Evolutionary conservation across 495 filamentous ascomycete species (phyloP).

Genomic region (Letharia lupina): DNA sequence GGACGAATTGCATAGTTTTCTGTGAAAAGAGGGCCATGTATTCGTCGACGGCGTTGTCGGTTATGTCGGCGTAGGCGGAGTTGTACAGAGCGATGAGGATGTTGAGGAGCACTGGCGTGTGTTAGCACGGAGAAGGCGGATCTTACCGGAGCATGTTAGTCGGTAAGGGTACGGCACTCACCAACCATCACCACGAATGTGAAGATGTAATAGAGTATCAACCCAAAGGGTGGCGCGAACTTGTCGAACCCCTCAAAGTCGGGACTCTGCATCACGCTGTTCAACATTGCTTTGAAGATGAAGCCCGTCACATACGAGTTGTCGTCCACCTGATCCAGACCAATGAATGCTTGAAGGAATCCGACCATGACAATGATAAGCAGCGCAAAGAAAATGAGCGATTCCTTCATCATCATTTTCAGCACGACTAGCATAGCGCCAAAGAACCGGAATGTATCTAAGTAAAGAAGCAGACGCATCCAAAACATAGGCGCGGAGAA

Average conservation of each 20-base stretch:
- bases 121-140: background rate
- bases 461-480: slow-evolving; percentile 83
- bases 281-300: slow-evolving; percentile 85
- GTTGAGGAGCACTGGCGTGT: slow-evolving; percentile 23
- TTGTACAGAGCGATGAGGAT: slow-evolving; percentile 90
- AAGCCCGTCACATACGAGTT: slow-evolving; percentile 53
- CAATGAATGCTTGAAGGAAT: slow-evolving; percentile 93
- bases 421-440: slow-evolving; percentile 95
- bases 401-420: slow-evolving; percentile 99
- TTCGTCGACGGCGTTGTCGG: slow-evolving; percentile 87
- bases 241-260: slow-evolving; percentile 84
- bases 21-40: slow-evolving; percentile 85
- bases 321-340: slow-evolving; percentile 75
- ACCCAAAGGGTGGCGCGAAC: slow-evolving; percentile 69
- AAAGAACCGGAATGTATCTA: slow-evolving; percentile 92
- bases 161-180: slow-evolving; percentile 24
- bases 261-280: slow-evolving; percentile 79
- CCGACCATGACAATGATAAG: slow-evolving; percentile 77
- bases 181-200: slow-evolving; percentile 91
- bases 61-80: slow-evolving; percentile 91
- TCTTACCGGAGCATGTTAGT: background rate
- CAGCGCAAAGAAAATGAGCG: slow-evolving; percentile 94
- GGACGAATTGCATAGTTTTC: slow-evolving; percentile 92
- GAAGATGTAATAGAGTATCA: slow-evolving; percentile 90
- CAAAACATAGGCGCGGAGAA: slow-evolving; percentile 96